A percentile compares a stretch with the other conserved stretches of the same genome.
Conservation (phyloP, 345 rosid species). For the Angophora floribunda region DNA sequence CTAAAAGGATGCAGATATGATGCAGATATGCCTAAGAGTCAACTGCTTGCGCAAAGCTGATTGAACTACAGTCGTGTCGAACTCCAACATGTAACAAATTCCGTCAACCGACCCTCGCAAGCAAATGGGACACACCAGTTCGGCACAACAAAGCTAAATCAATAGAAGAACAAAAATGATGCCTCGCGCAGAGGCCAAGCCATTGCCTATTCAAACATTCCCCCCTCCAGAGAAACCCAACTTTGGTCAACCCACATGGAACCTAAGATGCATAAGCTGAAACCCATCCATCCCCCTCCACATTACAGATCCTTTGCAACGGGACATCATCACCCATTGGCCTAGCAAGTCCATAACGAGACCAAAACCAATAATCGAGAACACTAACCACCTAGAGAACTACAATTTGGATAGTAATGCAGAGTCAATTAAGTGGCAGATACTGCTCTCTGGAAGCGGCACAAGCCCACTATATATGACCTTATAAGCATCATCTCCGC, state of each 20-base stretch:
- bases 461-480: neutral
- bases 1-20: neutral
- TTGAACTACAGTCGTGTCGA: neutral
- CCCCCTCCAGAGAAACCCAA: neutral
- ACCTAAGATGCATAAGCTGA: neutral
- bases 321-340: neutral
- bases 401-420: neutral
- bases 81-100: neutral
- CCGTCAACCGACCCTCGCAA: neutral
- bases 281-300: neutral
- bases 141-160: neutral
- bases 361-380: neutral
- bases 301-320: neutral
- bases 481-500: neutral
- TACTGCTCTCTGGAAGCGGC: rapidly evolving
- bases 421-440: neutral
- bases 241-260: neutral
- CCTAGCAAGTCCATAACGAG: neutral
- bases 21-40: neutral
- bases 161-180: neutral
- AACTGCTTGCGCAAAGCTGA: neutral
- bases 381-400: neutral
- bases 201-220: neutral
- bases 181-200: neutral
- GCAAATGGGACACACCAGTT: neutral